phyloP scores from a whole-genome alignment of 1,284 basidiomycete species.

The Vanrija sp. region DNA sequence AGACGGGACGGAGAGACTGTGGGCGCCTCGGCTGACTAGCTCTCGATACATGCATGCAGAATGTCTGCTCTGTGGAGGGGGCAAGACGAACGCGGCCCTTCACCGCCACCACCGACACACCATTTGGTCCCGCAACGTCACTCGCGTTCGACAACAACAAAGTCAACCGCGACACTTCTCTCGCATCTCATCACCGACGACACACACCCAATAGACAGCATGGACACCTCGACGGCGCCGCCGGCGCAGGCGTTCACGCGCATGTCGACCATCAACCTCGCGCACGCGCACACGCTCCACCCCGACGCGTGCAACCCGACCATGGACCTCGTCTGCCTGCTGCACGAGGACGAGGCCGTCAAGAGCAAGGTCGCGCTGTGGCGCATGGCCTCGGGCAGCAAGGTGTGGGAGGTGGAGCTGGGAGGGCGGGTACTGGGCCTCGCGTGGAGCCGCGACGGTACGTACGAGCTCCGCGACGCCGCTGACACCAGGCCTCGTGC shows the following conservation, averaged over 20 bases:
- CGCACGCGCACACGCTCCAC: conserved; percentile 28
- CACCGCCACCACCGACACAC: too few relatives aligned
- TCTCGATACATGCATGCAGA: too few relatives aligned
- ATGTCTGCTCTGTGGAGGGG: too few relatives aligned
- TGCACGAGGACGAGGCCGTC: conserved; percentile 9
- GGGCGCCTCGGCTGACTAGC: too few relatives aligned
- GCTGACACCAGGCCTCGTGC: conserved; percentile 26
- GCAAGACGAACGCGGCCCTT: too few relatives aligned
- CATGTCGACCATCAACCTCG: conserved; percentile 24
- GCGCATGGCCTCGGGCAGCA: conserved; percentile 33
- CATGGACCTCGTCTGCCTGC: conserved; percentile 42
- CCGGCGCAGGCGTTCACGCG: conserved; percentile 25
- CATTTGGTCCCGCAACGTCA: too few relatives aligned
- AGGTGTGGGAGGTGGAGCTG: conserved; percentile 39
- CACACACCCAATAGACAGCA: too few relatives aligned
- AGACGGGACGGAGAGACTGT: too few relatives aligned
- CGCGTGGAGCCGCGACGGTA: conserved; percentile 44
- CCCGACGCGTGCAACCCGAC: conserved; percentile 39
- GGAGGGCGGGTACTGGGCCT: conserved; percentile 28
- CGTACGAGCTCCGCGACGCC: not conserved
- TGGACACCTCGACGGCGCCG: too few relatives aligned
- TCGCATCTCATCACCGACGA: too few relatives aligned
- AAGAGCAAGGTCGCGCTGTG: conserved; percentile 26
- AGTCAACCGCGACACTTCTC: too few relatives aligned
- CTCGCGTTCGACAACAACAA: too few relatives aligned